A percentile compares a stretch with the other conserved stretches of the same genome.
phyloP scores from a whole-genome alignment of 257 asterid species.

The Linaria vulgaris region DNA sequence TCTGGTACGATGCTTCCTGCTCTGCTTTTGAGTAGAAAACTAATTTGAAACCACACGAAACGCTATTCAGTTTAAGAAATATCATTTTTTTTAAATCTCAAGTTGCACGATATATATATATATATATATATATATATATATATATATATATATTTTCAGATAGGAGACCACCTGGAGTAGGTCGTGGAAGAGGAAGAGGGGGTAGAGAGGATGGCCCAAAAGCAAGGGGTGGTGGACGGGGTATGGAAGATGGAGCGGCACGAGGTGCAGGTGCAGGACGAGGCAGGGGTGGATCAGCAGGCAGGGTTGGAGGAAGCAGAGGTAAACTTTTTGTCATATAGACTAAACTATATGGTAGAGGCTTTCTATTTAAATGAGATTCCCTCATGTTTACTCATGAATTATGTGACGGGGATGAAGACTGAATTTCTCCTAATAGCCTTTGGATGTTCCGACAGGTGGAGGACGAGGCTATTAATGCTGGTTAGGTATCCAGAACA shows the following conservation, averaged over 20 bases:
- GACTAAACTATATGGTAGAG: background rate
- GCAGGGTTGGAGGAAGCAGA: too few relatives aligned
- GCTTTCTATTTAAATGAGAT: background rate
- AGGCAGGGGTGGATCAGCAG: conserved; percentile 31
- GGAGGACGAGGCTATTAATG: conserved; percentile 43
- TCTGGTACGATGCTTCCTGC: conserved; percentile 34
- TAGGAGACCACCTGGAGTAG: conserved; percentile 70
- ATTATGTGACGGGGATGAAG: background rate
- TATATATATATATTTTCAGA: conserved; percentile 44
- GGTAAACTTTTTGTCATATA: too few relatives aligned
- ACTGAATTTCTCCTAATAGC: background rate
- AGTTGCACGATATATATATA: conserved; percentile 1
- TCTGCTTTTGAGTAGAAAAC: background rate
- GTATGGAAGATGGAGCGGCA: conserved; percentile 54
- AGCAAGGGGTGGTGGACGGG: conserved; percentile 53
- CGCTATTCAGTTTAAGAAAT: background rate
- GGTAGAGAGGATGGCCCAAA: conserved; percentile 53
- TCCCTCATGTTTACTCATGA: background rate
- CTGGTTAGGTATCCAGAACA: conserved; percentile 7
- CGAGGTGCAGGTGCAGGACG: conserved; percentile 54
- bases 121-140: too few relatives aligned
- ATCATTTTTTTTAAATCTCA: conserved; percentile 11
- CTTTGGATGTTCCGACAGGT: conserved; percentile 29
- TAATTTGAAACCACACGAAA: too few relatives aligned
- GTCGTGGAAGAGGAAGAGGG: conserved; percentile 70